Evolutionary conservation across 1,139 yeast species (phyloP).

Genomic region (Geotrichum fermentans): DNA sequence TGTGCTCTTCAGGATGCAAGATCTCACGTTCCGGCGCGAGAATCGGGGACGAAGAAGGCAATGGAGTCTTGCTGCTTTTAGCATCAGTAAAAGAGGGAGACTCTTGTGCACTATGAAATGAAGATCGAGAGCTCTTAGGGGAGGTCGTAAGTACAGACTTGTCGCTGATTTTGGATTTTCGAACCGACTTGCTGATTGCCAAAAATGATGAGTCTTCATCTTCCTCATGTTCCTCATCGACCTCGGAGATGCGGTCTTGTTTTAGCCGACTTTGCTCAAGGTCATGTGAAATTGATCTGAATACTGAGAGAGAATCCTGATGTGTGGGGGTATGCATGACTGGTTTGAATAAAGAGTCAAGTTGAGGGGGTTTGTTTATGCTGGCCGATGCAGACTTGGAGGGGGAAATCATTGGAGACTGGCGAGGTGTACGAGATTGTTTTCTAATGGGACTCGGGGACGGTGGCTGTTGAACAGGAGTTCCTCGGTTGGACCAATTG

Average conservation of each 20-base stretch:
- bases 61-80: background rate
- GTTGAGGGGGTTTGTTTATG: slow-evolving; percentile 2
- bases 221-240: background rate
- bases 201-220: slow-evolving; percentile 14
- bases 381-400: no score
- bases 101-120: slow-evolving; percentile 4
- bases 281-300: background rate
- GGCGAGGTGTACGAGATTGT: background rate
- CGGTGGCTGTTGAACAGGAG: slow-evolving; percentile 2
- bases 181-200: slow-evolving; percentile 11
- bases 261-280: background rate
- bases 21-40: slow-evolving; percentile 2
- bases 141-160: background rate
- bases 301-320: background rate
- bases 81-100: background rate
- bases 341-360: slow-evolving; percentile 1
- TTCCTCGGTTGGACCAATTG: background rate
- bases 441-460: slow-evolving; percentile 6
- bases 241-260: background rate
- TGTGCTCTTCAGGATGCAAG: background rate
- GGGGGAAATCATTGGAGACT: slow-evolving; percentile 6
- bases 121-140: background rate
- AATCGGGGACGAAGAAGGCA: slow-evolving; percentile 2
- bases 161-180: background rate
- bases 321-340: background rate